Conservation (phyloP, 2,329 filamentous ascomycete species). For the Aspergillus oerlinghausenensis region DNA sequence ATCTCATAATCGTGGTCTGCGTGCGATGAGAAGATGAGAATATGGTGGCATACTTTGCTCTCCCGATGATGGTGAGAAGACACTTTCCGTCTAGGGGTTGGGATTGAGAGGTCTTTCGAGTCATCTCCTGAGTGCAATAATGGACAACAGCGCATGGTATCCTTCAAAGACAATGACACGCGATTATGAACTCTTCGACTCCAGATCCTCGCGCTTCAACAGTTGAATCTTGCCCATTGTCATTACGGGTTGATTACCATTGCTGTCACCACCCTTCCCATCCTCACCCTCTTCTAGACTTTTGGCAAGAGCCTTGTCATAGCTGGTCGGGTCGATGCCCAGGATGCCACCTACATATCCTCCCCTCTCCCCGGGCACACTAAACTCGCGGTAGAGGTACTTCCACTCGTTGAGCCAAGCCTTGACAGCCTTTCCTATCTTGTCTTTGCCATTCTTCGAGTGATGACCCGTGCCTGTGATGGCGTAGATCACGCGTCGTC, state of each 20-base stretch:
- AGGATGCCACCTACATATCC: constrained; percentile 64
- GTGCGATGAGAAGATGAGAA: neutral
- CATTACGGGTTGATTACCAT: constrained; percentile 24
- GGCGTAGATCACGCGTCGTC: constrained; percentile 74
- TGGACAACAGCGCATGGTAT: neutral
- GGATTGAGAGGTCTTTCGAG: neutral
- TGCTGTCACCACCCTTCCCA: constrained; percentile 19
- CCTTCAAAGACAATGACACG: constrained; percentile 3
- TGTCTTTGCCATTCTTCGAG: constrained; percentile 98
- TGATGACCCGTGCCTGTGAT: constrained; percentile 97
- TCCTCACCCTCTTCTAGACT: constrained; percentile 21
- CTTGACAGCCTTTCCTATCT: constrained; percentile 90
- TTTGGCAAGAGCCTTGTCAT: constrained; percentile 41
- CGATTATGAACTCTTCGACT: constrained; percentile 21
- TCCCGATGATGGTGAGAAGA: neutral
- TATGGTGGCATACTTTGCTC: neutral
- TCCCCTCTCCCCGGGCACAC: constrained; percentile 88
- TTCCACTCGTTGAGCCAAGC: constrained; percentile 92
- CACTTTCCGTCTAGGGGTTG: neutral
- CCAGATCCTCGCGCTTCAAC: constrained; percentile 42
- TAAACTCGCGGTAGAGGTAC: constrained; percentile 94
- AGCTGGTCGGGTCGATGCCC: constrained; percentile 60
- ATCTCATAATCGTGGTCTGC: neutral
- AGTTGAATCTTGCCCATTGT: constrained; percentile 43
- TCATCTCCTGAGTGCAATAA: neutral